Percentiles rank a stretch among this genome's conserved stretches.
These are phyloP conservation scores for Globisporangium rhizosaccharum DNA, from an alignment of 352 stramenopile species.

Conservation along the genomic window DNA sequence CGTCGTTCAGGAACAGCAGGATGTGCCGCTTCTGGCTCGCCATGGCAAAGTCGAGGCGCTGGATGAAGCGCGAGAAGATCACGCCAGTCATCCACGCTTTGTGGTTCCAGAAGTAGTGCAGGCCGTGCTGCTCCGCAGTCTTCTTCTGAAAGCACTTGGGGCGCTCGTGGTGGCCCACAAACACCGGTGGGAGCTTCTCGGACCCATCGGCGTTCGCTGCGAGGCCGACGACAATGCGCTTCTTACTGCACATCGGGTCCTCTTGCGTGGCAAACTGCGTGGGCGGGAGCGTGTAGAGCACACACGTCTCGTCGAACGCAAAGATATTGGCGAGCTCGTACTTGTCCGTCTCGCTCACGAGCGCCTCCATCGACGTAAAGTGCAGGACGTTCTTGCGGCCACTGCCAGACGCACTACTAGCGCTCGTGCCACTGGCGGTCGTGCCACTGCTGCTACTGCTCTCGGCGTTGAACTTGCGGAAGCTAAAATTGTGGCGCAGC, in stretches of 20 bases:
- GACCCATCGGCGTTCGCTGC: slow-evolving; percentile 65
- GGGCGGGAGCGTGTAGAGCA: slow-evolving; percentile 69
- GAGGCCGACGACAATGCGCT: slow-evolving; percentile 62
- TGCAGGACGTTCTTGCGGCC: slow-evolving; percentile 35
- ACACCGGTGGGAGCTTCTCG: slow-evolving; percentile 74
- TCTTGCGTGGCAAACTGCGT: slow-evolving; percentile 38
- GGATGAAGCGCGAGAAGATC: slow-evolving; percentile 80
- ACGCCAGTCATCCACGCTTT: slow-evolving; percentile 83
- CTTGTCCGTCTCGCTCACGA: slow-evolving; percentile 63
- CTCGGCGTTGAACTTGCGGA: slow-evolving; percentile 76
- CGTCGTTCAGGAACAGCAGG: slow-evolving; percentile 73
- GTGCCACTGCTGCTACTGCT: slow-evolving; percentile 22
- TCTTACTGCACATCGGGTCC: slow-evolving; percentile 55
- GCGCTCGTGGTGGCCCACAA: slow-evolving; percentile 74
- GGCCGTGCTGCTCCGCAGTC: slow-evolving; percentile 63
- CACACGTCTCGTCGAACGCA: slow-evolving; percentile 63
- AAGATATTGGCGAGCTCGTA: slow-evolving; percentile 73
- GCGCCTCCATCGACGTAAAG: slow-evolving; percentile 56
- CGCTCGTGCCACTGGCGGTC: not conserved
- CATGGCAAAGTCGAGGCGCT: slow-evolving; percentile 79
- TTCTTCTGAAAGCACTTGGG: slow-evolving; percentile 78
- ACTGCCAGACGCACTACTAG: not conserved
- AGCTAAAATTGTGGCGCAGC: slow-evolving; percentile 80
- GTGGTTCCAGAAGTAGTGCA: slow-evolving; percentile 83
- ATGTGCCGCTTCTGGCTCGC: slow-evolving; percentile 69